Conservation (phyloP, 202 grass and related monocot genomes). For the Schoenoplectus triqueter region DNA sequence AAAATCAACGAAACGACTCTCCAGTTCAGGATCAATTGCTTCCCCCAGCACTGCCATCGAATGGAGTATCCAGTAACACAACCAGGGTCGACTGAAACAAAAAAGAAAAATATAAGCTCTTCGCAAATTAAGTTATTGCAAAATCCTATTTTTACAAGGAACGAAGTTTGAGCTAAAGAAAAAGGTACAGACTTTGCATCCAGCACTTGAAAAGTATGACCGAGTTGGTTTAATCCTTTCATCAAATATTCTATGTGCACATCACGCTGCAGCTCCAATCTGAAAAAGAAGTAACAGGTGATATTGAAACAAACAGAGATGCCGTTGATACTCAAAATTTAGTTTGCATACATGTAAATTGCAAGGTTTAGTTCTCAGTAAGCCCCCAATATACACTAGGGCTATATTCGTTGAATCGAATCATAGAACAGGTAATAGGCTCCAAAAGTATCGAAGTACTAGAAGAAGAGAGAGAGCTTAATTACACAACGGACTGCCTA, state of each 20-base stretch:
- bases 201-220: slow-evolving; percentile 67
- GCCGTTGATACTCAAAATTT: not conserved
- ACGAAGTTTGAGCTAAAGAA: slow-evolving; percentile 28
- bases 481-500: slow-evolving; percentile 66
- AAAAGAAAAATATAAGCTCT: slow-evolving; percentile 6
- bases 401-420: not conserved
- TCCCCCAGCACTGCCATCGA: slow-evolving; percentile 74
- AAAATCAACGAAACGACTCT: slow-evolving; percentile 71
- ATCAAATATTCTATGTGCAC: slow-evolving; percentile 73
- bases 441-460: not conserved
- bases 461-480: not conserved
- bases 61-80: slow-evolving; percentile 98
- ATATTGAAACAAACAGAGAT: not conserved
- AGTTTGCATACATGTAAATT: slow-evolving; percentile 15
- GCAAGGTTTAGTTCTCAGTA: not conserved
- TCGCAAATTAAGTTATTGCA: slow-evolving; percentile 15
- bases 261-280: slow-evolving; percentile 79
- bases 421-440: slow-evolving; percentile 21
- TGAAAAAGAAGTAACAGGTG: slow-evolving; percentile 41
- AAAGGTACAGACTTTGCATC: slow-evolving; percentile 72
- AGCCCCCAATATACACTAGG: not conserved
- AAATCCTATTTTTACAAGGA: slow-evolving; percentile 2
- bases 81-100: slow-evolving; percentile 77
- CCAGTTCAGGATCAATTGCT: slow-evolving; percentile 65
- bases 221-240: slow-evolving; percentile 59